Evolutionary conservation across 352 stramenopile genomes (phyloP).

Genomic region (Lagenidium sp.): DNA sequence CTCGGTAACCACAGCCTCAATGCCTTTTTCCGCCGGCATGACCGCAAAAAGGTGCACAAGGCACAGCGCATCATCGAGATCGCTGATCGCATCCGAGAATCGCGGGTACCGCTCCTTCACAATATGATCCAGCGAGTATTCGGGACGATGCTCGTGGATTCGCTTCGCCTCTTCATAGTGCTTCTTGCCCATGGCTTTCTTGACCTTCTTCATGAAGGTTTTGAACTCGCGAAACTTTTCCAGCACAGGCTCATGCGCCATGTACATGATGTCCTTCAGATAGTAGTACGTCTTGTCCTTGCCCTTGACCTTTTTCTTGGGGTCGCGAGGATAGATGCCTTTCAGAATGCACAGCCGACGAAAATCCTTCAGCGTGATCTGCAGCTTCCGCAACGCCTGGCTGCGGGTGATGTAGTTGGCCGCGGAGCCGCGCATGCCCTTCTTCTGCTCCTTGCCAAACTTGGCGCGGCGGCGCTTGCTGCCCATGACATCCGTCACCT

Average conservation of each 20-base stretch:
- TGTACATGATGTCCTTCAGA: slow-evolving; percentile 97
- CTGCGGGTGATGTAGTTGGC: slow-evolving; percentile 96
- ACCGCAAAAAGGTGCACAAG: slow-evolving; percentile 96
- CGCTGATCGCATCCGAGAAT: slow-evolving; percentile 95
- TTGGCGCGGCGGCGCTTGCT: slow-evolving; percentile 74
- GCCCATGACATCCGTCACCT: slow-evolving; percentile 78
- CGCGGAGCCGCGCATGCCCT: slow-evolving; percentile 65
- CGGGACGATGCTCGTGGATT: slow-evolving; percentile 83
- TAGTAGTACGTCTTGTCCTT: slow-evolving; percentile 99
- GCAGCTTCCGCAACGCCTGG: slow-evolving; percentile 91
- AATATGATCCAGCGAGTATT: slow-evolving; percentile 97
- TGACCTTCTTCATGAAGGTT: slow-evolving; percentile 98
- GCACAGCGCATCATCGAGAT: slow-evolving; percentile 98
- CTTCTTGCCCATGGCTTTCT: slow-evolving; percentile 80
- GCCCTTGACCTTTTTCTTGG: slow-evolving; percentile 90
- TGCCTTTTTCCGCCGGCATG: slow-evolving; percentile 87
- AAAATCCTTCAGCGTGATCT: slow-evolving; percentile 98
- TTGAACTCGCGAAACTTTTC: slow-evolving; percentile 98
- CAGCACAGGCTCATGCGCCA: slow-evolving; percentile 97
- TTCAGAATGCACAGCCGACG: slow-evolving; percentile 99
- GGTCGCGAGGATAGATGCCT: slow-evolving; percentile 98
- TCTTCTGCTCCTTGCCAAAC: slow-evolving; percentile 81
- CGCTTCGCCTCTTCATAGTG: slow-evolving; percentile 72
- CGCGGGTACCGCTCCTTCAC: slow-evolving; percentile 98
- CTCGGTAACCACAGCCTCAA: slow-evolving; percentile 82